phyloP scores from a whole-genome alignment of 2,329 filamentous ascomycete species.

The Aspergillus arachidicola region DNA sequence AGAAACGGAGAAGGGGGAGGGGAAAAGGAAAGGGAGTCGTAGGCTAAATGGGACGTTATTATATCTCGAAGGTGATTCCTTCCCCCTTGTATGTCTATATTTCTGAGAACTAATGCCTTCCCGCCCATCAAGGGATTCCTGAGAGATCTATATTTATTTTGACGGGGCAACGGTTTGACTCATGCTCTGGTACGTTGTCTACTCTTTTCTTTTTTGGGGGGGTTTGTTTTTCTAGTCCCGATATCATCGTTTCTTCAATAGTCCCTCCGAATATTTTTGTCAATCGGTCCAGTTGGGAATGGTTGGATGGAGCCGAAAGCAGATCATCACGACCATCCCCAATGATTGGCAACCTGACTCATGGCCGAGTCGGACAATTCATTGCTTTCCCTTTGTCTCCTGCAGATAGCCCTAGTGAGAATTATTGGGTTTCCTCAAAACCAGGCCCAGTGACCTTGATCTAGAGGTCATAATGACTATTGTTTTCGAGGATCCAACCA shows the following conservation, averaged over 20 bases:
- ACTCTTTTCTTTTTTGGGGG: not conserved
- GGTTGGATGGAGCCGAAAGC: not conserved
- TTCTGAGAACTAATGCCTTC: not conserved
- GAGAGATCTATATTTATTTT: not conserved
- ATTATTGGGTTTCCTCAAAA: not conserved
- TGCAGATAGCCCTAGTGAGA: not conserved
- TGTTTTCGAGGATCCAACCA: not conserved
- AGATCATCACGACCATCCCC: not conserved
- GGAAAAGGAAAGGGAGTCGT: not conserved
- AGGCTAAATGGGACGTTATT: not conserved
- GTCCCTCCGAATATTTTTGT: not conserved
- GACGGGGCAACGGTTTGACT: not conserved
- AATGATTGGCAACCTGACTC: not conserved
- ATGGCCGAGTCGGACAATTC: slow-evolving; percentile 3
- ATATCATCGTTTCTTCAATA: not conserved
- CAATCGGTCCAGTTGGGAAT: not conserved
- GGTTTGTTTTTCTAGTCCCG: not conserved
- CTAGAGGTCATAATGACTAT: not conserved
- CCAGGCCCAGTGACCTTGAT: not conserved
- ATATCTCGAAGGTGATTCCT: not conserved
- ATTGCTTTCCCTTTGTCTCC: not conserved
- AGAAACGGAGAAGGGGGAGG: not conserved
- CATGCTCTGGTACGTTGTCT: not conserved
- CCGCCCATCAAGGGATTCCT: not conserved
- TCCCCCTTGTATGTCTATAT: not conserved